phyloP scores from a whole-genome alignment of 495 filamentous ascomycete genomes.

The Cercophora newfieldiana region DNA sequence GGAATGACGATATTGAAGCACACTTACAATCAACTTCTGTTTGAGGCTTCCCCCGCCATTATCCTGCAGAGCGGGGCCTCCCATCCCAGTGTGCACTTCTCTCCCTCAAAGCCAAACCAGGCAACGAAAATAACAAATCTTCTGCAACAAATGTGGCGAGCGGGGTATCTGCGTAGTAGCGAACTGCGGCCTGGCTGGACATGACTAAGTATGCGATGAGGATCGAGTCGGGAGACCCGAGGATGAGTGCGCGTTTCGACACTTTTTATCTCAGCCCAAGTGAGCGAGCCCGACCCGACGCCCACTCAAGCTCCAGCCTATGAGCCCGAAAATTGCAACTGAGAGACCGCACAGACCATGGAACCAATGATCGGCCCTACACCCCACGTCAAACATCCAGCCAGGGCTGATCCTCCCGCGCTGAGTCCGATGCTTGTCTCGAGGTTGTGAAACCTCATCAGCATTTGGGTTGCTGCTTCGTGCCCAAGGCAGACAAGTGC shows the following conservation, averaged over 20 bases:
- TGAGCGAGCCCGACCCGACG: background rate
- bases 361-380: too few relatives aligned
- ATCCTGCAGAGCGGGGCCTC: background rate
- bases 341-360: too few relatives aligned
- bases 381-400: too few relatives aligned
- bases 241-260: background rate
- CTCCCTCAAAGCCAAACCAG: background rate
- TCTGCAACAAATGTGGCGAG: too few relatives aligned
- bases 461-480: too few relatives aligned
- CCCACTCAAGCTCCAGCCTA: too few relatives aligned
- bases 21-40: slow-evolving; percentile 13
- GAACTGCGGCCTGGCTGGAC: background rate
- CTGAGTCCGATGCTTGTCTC: too few relatives aligned
- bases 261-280: background rate
- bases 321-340: too few relatives aligned
- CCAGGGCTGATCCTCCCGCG: too few relatives aligned
- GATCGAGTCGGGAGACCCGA: background rate
- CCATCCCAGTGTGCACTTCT: background rate
- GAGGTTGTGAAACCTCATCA: too few relatives aligned
- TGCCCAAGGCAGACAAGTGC: too few relatives aligned
- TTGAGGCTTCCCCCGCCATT: background rate
- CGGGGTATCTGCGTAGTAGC: background rate
- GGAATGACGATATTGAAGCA: slow-evolving; percentile 12
- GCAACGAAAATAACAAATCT: background rate
- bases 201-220: background rate